Evolutionary conservation across 2,329 filamentous ascomycete species (phyloP).

Genomic region (Neofusicoccum sp.): DNA sequence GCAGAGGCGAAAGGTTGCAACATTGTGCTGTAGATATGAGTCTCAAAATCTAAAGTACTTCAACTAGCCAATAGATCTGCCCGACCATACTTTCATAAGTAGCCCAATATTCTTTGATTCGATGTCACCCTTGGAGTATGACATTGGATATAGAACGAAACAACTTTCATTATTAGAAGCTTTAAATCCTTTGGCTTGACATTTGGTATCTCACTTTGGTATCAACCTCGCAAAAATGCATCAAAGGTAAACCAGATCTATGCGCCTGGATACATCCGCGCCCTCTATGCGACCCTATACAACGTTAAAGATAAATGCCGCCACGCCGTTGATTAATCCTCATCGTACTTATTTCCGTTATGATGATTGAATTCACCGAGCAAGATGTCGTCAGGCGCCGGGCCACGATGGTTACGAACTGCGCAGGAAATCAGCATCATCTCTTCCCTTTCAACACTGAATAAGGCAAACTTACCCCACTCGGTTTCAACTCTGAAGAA

Average conservation of each 20-base stretch:
- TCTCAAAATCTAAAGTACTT: no score
- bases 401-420: conserved; percentile 57
- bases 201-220: neutral
- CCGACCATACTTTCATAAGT: no score
- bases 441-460: no score
- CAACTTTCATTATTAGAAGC: no score
- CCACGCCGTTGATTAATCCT: conserved; percentile 43
- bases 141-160: no score
- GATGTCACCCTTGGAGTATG: no score
- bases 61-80: no score
- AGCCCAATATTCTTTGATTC: no score
- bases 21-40: no score
- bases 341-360: conserved; percentile 59
- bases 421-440: conserved; percentile 22
- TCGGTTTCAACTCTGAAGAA: conserved; percentile 95
- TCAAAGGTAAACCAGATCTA: neutral
- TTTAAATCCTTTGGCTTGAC: neutral
- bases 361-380: conserved; percentile 59
- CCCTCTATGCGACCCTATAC: neutral
- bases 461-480: conserved; percentile 60
- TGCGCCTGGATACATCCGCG: neutral
- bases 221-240: neutral
- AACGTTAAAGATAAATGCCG: neutral
- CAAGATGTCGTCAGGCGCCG: conserved; percentile 66
- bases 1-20: no score